Evolutionary conservation across 2,329 filamentous ascomycete species (phyloP), one percentile per base, ranked within the genome.

Genomic region (Xylariaceae sp.): DNA sequence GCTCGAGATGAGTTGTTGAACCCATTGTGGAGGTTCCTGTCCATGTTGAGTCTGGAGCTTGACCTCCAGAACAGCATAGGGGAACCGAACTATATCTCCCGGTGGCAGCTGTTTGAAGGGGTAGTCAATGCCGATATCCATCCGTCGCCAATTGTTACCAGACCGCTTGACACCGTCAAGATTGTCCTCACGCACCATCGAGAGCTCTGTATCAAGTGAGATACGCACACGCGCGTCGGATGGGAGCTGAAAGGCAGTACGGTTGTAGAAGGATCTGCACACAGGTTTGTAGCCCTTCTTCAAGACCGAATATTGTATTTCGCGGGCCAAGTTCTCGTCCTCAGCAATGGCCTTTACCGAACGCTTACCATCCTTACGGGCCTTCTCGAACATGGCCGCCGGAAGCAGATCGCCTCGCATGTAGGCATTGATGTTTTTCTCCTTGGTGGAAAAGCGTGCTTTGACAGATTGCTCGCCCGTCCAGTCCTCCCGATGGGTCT

Each of bases 391-490:
- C n/a, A 93, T 77, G 39, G 85, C 80, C 23, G 82, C 78, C 1
- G 92, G 89, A 2, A 88, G 85, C 53, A 94, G 72, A 49, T 88
- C 79, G 35, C 92, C 92, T 32, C 72, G 72, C 60, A 98, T 67
- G 57, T 89, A 98, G 11, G 86, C 74, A 54, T 96, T 96, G 53
- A 98, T 83, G 43, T 95, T 85, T 72, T 98, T 98, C 65, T 98
- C 92, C 67, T 98, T 96, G 44, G 92, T 71, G 7, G 84, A 74
- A 55, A 98, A 98, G 27, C 92, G 83, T 27, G 92, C 90, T 67
- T 98, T 98, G 63, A 98, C 92, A 2, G 90, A 96, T 65, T 96
- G 94, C 59, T 98, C 92, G 38, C 92, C 92, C 0, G 92, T 98
- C 92, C 92, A 98, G 59, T 98, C 92, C 60, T 98, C 92, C 24